Conservation (phyloP, 2,329 filamentous ascomycete species). For the Bipolaris cookei region DNA sequence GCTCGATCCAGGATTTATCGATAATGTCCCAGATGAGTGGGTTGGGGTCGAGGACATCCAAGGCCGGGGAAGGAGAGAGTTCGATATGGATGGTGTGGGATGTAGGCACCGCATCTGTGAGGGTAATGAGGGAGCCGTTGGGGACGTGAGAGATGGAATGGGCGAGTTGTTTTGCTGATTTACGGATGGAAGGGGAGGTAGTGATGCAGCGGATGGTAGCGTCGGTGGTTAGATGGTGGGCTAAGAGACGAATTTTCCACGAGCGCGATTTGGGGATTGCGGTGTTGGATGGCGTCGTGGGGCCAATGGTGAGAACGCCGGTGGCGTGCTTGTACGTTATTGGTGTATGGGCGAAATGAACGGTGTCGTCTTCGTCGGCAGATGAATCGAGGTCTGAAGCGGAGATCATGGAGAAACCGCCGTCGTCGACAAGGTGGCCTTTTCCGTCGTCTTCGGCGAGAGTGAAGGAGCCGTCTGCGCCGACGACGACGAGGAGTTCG, state of each 20-base stretch:
- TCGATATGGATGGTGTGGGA: constrained; percentile 37
- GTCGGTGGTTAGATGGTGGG: constrained; percentile 27
- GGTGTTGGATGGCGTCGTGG: constrained; percentile 33
- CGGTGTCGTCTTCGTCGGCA: constrained; percentile 28
- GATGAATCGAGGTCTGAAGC: constrained; percentile 40
- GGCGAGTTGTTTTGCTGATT: constrained; percentile 30
- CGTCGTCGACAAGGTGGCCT: constrained; percentile 45
- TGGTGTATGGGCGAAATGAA: constrained; percentile 42
- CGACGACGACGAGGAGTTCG: constrained; percentile 57
- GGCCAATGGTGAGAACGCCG: constrained; percentile 45
- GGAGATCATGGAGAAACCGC: constrained; percentile 52
- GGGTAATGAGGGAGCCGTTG: constrained; percentile 38
- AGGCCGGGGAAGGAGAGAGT: constrained; percentile 17
- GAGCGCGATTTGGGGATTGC: constrained; percentile 38
- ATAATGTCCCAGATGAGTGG: constrained; percentile 39
- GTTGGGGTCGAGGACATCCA: constrained; percentile 44
- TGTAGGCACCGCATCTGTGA: constrained; percentile 28
- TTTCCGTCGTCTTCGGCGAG: constrained; percentile 58
- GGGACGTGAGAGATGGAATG: constrained; percentile 21
- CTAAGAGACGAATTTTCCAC: constrained; percentile 45
- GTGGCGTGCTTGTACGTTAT: constrained; percentile 49
- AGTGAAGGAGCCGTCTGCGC: constrained; percentile 56
- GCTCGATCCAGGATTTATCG: constrained; percentile 36
- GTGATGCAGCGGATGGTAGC: constrained; percentile 36
- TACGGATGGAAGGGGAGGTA: constrained; percentile 31